These are phyloP conservation scores for Drechmeria coniospora DNA, from an alignment of 2,329 filamentous ascomycete species.

Conservation along the genomic window DNA sequence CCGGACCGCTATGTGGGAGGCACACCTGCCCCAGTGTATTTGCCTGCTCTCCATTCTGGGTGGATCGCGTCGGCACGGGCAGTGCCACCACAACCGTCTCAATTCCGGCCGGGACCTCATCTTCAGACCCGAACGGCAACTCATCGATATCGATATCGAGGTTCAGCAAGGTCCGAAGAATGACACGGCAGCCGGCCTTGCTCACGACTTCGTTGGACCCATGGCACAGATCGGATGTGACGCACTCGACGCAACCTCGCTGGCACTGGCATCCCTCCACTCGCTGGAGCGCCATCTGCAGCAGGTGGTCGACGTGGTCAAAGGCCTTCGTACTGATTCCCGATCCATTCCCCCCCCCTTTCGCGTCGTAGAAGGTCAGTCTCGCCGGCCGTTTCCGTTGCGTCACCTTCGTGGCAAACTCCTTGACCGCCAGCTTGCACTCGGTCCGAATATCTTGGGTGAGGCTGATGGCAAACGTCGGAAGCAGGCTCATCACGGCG, in stretches of 20 bases:
- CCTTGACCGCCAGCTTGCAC: slow-evolving; percentile 79
- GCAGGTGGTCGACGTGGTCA: slow-evolving; percentile 70
- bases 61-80: slow-evolving; percentile 34
- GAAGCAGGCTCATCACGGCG: slow-evolving; percentile 71
- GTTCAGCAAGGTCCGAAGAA: slow-evolving; percentile 61
- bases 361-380: slow-evolving; percentile 88
- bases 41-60: neutral
- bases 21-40: too few species aligned
- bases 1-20: too few species aligned
- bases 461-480: slow-evolving; percentile 78
- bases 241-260: slow-evolving; percentile 79
- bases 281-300: slow-evolving; percentile 59
- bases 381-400: slow-evolving; percentile 70
- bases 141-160: slow-evolving; percentile 66
- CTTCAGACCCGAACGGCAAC: slow-evolving; percentile 75
- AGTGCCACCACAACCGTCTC: slow-evolving; percentile 69
- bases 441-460: slow-evolving; percentile 89
- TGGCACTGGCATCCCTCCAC: slow-evolving; percentile 63
- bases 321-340: slow-evolving; percentile 90
- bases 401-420: slow-evolving; percentile 58
- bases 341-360: slow-evolving; percentile 67
- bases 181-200: slow-evolving; percentile 72
- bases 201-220: slow-evolving; percentile 86
- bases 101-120: slow-evolving; percentile 51
- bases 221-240: slow-evolving; percentile 70